Evolutionary conservation across 208 protist genomes (phyloP).

Genomic region (Acanthamoeba castellanii): DNA sequence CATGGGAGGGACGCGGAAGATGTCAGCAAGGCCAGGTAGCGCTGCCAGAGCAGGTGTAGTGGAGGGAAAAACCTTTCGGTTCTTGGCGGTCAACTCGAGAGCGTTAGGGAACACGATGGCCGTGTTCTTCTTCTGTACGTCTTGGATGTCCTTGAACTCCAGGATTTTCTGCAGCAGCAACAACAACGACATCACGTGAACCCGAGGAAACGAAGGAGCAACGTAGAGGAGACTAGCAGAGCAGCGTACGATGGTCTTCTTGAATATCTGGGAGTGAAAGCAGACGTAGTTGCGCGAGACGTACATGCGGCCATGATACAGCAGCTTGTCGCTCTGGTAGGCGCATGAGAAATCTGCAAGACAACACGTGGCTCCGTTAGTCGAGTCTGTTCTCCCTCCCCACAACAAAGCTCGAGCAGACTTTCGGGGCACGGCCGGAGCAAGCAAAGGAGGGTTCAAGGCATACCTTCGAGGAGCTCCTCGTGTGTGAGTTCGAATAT

Average conservation of each 20-base stretch:
- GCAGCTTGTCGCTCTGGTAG: conserved; percentile 47
- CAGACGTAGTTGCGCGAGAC: conserved; percentile 59
- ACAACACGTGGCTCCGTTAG: neutral
- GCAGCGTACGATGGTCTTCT: conserved; percentile 62
- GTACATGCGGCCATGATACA: conserved; percentile 72
- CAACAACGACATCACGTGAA: neutral
- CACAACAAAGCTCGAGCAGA: no score
- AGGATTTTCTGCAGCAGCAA: conserved; percentile 50
- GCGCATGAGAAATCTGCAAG: conserved; percentile 58
- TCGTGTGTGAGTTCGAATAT: conserved; percentile 45
- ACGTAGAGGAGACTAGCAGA: neutral
- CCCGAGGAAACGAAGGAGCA: neutral
- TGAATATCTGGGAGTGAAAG: conserved; percentile 74
- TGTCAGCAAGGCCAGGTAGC: neutral
- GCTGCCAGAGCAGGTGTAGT: neutral
- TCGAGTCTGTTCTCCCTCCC: neutral
- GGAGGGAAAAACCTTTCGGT: conserved; percentile 10
- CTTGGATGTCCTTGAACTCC: conserved; percentile 26
- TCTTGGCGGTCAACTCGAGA: conserved; percentile 25
- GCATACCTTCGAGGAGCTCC: conserved; percentile 33
- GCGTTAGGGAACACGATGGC: conserved; percentile 72
- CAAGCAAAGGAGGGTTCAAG: neutral
- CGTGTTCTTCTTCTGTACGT: conserved; percentile 53
- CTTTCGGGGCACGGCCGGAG: neutral
- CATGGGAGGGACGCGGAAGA: no score